These are phyloP conservation scores for Cladophialophora carrionii DNA, from an alignment of 2,329 filamentous ascomycete genomes.

Conservation along the genomic window DNA sequence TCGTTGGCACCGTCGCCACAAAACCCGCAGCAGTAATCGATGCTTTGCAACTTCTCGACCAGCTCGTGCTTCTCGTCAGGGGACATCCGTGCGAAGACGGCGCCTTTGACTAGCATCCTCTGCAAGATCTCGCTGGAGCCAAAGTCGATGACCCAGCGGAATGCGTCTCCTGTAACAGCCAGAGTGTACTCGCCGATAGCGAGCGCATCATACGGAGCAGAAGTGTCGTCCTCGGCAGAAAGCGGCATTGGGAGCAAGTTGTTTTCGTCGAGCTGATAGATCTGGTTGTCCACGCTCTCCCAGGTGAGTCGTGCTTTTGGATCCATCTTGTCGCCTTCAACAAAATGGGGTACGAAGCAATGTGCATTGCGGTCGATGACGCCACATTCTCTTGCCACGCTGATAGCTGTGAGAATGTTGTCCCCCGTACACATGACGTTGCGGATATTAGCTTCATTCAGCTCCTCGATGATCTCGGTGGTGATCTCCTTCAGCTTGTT, in stretches of 20 bases:
- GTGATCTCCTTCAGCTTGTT: constrained; percentile 96
- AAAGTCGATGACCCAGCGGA: constrained; percentile 94
- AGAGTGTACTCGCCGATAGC: constrained; percentile 84
- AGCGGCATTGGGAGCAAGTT: constrained; percentile 76
- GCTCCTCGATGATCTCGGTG: constrained; percentile 76
- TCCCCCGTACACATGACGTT: constrained; percentile 97
- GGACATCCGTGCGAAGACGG: constrained; percentile 97
- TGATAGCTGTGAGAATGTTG: constrained; percentile 95
- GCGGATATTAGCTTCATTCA: constrained; percentile 79
- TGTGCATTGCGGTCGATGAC: constrained; percentile 79
- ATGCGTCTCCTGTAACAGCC: constrained; percentile 89
- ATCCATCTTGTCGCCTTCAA: constrained; percentile 73
- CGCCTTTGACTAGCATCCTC: constrained; percentile 85
- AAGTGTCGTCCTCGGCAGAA: constrained; percentile 73
- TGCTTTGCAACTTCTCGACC: constrained; percentile 93
- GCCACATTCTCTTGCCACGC: constrained; percentile 86
- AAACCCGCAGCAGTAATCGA: constrained; percentile 94
- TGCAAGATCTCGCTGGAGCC: constrained; percentile 74
- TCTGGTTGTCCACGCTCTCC: constrained; percentile 91
- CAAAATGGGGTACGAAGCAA: constrained; percentile 90
- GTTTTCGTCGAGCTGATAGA: constrained; percentile 74
- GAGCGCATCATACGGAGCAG: constrained; percentile 79
- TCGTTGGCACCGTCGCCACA: constrained; percentile 98
- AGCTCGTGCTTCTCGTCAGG: constrained; percentile 98
- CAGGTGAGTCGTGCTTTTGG: constrained; percentile 75